Conservation (phyloP, 805 yeast species). For the Candida insectorum region DNA sequence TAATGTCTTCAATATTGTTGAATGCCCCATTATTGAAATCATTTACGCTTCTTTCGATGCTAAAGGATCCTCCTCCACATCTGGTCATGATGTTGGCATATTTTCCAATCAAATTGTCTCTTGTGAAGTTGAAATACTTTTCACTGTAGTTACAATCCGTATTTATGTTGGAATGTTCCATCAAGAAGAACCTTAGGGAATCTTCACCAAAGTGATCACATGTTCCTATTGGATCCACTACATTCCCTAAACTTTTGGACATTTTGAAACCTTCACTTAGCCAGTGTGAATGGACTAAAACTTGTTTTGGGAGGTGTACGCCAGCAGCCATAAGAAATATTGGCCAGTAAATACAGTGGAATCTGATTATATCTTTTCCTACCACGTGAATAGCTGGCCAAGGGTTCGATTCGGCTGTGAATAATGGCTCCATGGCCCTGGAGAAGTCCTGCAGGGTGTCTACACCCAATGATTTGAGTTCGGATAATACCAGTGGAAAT, state of each 20-base stretch:
- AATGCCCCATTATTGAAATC: conserved; percentile 19
- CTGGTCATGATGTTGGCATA: conserved; percentile 78
- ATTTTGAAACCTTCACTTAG: conserved; percentile 82
- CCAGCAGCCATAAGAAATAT: conserved; percentile 82
- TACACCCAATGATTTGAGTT: neutral
- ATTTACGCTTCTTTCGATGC: conserved; percentile 44
- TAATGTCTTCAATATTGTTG: conserved; percentile 20
- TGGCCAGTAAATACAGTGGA: conserved; percentile 95
- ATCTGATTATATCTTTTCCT: conserved; percentile 87
- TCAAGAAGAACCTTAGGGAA: conserved; percentile 68
- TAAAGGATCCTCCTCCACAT: conserved; percentile 67
- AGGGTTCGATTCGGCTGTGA: conserved; percentile 13
- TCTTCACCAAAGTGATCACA: conserved; percentile 66
- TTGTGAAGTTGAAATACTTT: conserved; percentile 44
- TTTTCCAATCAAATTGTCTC: conserved; percentile 74
- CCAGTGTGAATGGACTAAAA: conserved; percentile 95
- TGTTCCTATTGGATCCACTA: conserved; percentile 81
- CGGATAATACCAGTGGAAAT: too few relatives aligned
- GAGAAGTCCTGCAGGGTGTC: too few relatives aligned
- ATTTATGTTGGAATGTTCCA: conserved; percentile 70
- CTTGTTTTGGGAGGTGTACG: conserved; percentile 62
- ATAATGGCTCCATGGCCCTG: conserved; percentile 1
- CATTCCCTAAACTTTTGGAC: conserved; percentile 92
- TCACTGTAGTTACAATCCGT: conserved; percentile 80
- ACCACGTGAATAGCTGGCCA: conserved; percentile 81